Evolutionary conservation across 345 rosid genomes (phyloP).

Genomic region (Brassica napus): DNA sequence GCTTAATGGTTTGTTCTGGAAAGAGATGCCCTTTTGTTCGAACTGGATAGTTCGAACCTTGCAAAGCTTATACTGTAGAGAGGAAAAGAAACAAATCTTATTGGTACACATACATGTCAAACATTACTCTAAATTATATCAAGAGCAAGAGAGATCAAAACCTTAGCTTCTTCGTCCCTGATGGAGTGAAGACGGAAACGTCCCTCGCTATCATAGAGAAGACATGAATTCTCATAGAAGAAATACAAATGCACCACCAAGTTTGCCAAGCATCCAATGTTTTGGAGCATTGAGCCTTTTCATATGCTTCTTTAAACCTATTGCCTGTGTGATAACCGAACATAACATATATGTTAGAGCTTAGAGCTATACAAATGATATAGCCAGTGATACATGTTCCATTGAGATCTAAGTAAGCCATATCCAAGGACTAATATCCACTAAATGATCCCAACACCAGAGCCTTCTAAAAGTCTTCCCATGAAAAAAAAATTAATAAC

Average conservation of each 20-base stretch:
- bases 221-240: not conserved
- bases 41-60: not conserved
- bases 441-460: slow-evolving; percentile 85
- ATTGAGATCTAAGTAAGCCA: not conserved
- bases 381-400: not conserved
- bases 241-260: not conserved
- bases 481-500: slow-evolving; percentile 74
- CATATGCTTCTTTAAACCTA: not conserved
- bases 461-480: slow-evolving; percentile 97
- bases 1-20: not conserved
- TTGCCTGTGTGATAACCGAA: no score
- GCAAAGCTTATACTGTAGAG: not conserved
- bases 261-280: not conserved
- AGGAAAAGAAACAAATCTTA: not conserved
- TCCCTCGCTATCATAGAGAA: not conserved
- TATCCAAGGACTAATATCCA: no score
- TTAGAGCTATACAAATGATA: not conserved
- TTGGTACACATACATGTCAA: not conserved
- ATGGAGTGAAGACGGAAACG: not conserved
- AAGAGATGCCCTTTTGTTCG: not conserved
- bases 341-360: not conserved
- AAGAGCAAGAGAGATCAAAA: not conserved
- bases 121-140: not conserved
- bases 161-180: not conserved
- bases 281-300: not conserved